A percentile compares a stretch with the other conserved stretches of the same genome.
phyloP scores from a whole-genome alignment of 1,139 yeast species.

The Suhomyces bolitotheri region DNA sequence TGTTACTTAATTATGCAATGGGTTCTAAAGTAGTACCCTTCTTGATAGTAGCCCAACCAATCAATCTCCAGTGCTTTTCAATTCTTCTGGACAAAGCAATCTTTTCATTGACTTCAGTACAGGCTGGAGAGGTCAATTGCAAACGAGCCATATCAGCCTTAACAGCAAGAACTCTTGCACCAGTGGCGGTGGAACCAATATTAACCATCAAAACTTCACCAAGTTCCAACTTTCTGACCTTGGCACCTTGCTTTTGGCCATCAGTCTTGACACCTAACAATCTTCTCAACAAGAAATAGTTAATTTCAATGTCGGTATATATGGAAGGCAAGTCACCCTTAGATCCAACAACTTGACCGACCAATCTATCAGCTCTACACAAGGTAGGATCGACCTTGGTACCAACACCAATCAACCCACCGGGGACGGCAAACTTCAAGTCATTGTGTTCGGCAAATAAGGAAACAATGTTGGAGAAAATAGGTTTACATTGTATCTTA shows the following conservation, averaged over 20 bases:
- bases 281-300: constrained; percentile 94
- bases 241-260: constrained; percentile 91
- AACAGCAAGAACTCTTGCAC: constrained; percentile 97
- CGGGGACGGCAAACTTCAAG: constrained; percentile 98
- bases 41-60: constrained; percentile 99
- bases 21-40: constrained; percentile 91
- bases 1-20: constrained; percentile 29
- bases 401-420: constrained; percentile 99
- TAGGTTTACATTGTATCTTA: constrained; percentile 93
- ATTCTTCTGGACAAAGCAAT: constrained; percentile 98
- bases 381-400: constrained; percentile 97
- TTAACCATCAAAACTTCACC: constrained; percentile 98
- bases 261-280: constrained; percentile 98
- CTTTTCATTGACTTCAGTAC: constrained; percentile 97
- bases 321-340: constrained; percentile 94
- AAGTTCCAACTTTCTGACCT: constrained; percentile 89
- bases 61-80: constrained; percentile 99
- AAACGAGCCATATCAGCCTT: constrained; percentile 99
- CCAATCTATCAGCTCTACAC: constrained; percentile 98
- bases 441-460: constrained; percentile 97
- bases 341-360: constrained; percentile 98
- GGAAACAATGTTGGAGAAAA: constrained; percentile 89
- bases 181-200: constrained; percentile 98
- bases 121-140: constrained; percentile 95
- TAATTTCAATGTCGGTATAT: constrained; percentile 95